Base-by-base conservation (phyloP, 345 rosid species). In the Euphorbia pulcherrima region DNA sequence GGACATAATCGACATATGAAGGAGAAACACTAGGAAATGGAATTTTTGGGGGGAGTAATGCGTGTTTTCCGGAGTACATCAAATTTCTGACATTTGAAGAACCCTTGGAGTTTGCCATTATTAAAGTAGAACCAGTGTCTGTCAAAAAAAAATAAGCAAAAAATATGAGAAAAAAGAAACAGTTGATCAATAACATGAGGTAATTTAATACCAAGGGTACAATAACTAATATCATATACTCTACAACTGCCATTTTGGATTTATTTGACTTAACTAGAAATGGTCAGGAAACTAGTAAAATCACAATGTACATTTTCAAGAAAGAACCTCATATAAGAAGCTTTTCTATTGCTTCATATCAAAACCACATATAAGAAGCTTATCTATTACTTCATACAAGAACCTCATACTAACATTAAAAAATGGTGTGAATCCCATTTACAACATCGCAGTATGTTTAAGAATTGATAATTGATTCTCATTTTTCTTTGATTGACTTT, bases 31-130 rank as follows among this genome's bases (percentile, higher is more conserved):
- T 82, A 30, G 97, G 90, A 84, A 88, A 92, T 2, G 99, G 99
- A 60, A 82, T 88, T 78, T 81, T 95, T 8, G 99, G 99, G 72
- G 99, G 99, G 64, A 95, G 96, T 69, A 86, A 81, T 69, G 97
- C 83, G 65, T 90, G 83, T 79, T 83, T 95, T 69, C 90, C 93
- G 8, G 90, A 67, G 82, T 80, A 78, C 86, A 87, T 83, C 44
- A 83, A 77, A 73, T 85, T 90, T 78, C 80, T 86, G 51, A 86
- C 65, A 75, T 78, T 84, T 63, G 92, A 78, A 69, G 97, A 88
- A 33, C 94, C 96, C 62, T 84, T 92, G 50, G 96, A 87, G 81
- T 83, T 85, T 48, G 84, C 79, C 99, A 92, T 94, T 47, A 73
- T 64, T 68, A 78, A 81, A 20, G 46, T 60, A 53, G 48, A 65